Percentiles rank a stretch among this genome's conserved stretches.
phyloP scores from a whole-genome alignment of 148 eudicot species.

The Rhododendron molle region DNA sequence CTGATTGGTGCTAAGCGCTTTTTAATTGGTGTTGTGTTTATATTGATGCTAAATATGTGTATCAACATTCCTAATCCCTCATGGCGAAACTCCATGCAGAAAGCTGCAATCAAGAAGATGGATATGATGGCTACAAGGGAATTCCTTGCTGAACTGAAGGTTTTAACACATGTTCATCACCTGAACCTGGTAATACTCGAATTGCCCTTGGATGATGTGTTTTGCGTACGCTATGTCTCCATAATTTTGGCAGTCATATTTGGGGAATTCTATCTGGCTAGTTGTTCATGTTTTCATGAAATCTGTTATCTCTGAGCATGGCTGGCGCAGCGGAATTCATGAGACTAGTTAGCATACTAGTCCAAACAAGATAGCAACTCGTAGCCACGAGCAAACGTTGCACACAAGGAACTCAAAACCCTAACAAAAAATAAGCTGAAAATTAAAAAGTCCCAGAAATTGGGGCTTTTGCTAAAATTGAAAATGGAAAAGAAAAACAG shows the following conservation, averaged over 20 bases:
- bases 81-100: conserved; percentile 36
- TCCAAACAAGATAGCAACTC: no score
- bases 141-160: conserved; percentile 89
- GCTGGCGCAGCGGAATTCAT: no score
- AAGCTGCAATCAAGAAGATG: conserved; percentile 97
- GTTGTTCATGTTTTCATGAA: background rate
- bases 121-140: conserved; percentile 88
- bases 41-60: background rate
- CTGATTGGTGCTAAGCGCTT: background rate
- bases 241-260: background rate
- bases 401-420: no score
- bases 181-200: conserved; percentile 64
- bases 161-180: conserved; percentile 94
- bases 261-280: background rate
- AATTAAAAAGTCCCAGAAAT: no score
- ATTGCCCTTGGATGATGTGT: background rate
- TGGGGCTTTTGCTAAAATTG: no score
- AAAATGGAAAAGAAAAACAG: no score
- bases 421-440: no score
- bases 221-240: background rate
- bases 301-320: background rate
- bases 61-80: background rate
- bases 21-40: background rate
- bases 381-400: no score
- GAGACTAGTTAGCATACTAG: no score